Percentiles rank a stretch among this genome's conserved stretches.
These are phyloP conservation scores for Silene coronaria DNA, from an alignment of 179 eudicot species.

Conservation along the genomic window DNA sequence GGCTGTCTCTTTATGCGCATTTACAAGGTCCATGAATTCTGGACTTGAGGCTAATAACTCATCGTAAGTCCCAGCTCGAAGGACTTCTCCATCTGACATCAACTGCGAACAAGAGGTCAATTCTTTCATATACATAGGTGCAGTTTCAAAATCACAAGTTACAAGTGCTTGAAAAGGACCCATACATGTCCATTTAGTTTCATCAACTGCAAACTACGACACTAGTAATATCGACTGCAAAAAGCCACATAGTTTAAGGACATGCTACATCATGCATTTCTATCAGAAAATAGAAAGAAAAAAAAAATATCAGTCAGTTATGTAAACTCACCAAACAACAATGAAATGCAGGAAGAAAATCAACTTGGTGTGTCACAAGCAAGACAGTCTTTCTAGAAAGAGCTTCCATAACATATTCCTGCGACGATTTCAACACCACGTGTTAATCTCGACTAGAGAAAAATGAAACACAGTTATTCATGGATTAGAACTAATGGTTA, in stretches of 20 bases:
- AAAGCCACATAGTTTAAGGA: too few relatives aligned
- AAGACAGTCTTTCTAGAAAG: constrained; percentile 68
- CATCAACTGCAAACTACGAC: background rate
- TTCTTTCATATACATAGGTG: background rate
- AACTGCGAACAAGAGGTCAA: constrained; percentile 35
- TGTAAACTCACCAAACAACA: constrained; percentile 54
- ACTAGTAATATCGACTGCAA: background rate
- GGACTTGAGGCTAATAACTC: constrained; percentile 47
- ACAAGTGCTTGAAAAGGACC: background rate
- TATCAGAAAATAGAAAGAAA: too few relatives aligned
- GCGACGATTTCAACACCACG: constrained; percentile 15
- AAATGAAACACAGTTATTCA: background rate
- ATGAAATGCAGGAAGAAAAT: constrained; percentile 80
- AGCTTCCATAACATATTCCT: constrained; percentile 82
- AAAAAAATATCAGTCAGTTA: constrained; percentile 5
- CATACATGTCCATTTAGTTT: background rate
- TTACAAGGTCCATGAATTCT: constrained; percentile 54
- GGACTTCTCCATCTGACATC: constrained; percentile 62
- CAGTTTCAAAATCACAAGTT: background rate
- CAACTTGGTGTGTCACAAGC: constrained; percentile 90
- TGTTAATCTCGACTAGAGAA: background rate
- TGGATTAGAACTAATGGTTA: constrained; percentile 13
- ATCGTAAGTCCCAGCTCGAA: constrained; percentile 49
- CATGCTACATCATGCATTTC: background rate
- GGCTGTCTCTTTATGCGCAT: constrained; percentile 77